These are phyloP conservation scores for Handroanthus guayacan DNA, from an alignment of 257 asterid genomes.

Conservation along the genomic window DNA sequence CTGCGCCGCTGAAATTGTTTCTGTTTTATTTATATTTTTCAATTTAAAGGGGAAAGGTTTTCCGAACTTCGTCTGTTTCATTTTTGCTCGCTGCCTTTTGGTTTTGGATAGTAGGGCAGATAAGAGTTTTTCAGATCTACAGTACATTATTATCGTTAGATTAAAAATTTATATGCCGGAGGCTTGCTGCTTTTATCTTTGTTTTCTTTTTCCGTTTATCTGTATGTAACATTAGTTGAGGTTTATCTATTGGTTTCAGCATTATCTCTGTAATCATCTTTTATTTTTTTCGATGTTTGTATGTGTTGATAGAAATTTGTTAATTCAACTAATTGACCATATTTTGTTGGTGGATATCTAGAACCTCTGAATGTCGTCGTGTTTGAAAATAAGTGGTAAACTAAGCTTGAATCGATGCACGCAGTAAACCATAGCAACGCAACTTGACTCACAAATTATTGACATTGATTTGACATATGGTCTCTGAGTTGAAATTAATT, in stretches of 20 bases:
- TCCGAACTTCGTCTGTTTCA: neutral
- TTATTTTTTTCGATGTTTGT: neutral
- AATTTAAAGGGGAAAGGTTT: neutral
- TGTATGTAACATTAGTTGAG: neutral
- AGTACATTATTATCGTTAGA: neutral
- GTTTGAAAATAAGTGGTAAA: neutral
- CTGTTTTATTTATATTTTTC: neutral
- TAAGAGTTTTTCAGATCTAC: slow-evolving; percentile 13
- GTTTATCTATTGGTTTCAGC: neutral
- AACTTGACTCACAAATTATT: neutral
- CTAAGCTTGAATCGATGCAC: neutral
- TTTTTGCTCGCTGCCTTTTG: neutral
- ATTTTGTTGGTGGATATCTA: neutral
- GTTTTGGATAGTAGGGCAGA: slow-evolving; percentile 2
- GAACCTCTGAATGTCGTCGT: neutral
- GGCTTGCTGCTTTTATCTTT: neutral
- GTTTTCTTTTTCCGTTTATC: neutral
- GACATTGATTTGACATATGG: neutral
- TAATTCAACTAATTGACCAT: slow-evolving; percentile 13
- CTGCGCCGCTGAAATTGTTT: slow-evolving; percentile 2
- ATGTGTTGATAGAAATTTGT: neutral
- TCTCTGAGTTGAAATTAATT: slow-evolving; percentile 20
- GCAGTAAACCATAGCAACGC: neutral
- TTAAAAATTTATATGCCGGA: neutral
- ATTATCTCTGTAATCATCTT: neutral